Conservation (phyloP, 257 asterid genomes). For the Solanum peruvianum region DNA sequence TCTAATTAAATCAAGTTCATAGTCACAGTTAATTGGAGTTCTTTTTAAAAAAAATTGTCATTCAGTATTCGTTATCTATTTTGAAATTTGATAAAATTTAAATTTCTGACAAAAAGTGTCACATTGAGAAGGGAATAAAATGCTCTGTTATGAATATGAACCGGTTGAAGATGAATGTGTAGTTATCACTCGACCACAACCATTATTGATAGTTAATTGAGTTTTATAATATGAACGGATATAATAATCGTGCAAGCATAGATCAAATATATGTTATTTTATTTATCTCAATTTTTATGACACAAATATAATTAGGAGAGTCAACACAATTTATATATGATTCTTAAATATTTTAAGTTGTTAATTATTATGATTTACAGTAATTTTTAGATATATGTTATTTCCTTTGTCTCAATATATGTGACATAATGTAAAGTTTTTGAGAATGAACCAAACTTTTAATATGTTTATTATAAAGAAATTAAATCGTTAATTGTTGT, state of each 20-base stretch:
- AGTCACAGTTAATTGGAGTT: neutral
- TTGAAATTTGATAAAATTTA: too few species aligned
- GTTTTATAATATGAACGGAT: too few species aligned
- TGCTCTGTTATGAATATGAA: neutral
- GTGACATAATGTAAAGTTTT: neutral
- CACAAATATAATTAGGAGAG: neutral
- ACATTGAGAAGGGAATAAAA: too few species aligned
- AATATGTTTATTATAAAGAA: too few species aligned
- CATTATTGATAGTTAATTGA: neutral
- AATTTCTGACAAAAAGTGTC: neutral
- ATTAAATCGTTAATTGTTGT: too few species aligned
- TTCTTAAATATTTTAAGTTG: neutral
- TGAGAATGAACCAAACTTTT: neutral
- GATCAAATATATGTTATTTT: too few species aligned
- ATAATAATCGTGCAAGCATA: neutral
- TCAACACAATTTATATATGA: neutral
- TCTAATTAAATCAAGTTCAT: neutral
- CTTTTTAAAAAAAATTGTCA: too few species aligned
- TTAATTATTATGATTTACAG: too few species aligned
- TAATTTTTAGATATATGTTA: too few species aligned
- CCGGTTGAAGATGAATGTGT: too few species aligned
- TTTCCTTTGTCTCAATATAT: neutral
- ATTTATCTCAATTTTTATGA: neutral
- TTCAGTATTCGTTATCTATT: neutral
- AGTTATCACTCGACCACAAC: neutral